These are phyloP conservation scores for Fistulifera pelliculosa DNA, from an alignment of 108 stramenopile genomes.

Conservation along the genomic window DNA sequence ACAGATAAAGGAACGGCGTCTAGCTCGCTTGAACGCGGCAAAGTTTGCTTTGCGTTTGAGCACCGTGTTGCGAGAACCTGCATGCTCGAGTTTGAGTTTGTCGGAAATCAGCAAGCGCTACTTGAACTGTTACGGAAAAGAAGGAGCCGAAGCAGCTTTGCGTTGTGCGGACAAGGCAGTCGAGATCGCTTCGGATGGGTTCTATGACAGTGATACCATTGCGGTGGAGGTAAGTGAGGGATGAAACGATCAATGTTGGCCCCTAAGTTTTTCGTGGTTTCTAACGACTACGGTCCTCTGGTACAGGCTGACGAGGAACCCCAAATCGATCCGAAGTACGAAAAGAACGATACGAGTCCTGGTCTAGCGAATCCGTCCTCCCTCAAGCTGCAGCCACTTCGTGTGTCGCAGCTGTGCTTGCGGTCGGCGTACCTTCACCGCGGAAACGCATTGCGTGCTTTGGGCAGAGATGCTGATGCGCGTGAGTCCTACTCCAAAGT, in stretches of 20 bases:
- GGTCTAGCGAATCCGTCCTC: conserved; percentile 56
- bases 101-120: conserved; percentile 84
- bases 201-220: conserved; percentile 83
- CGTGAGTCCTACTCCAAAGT: conserved; percentile 58
- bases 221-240: conserved; percentile 68
- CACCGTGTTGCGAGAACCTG: conserved; percentile 72
- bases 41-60: conserved; percentile 61
- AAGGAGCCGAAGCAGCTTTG: conserved; percentile 69
- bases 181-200: conserved; percentile 76
- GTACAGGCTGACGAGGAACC: conserved; percentile 62
- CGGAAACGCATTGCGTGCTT: conserved; percentile 78
- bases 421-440: conserved; percentile 77
- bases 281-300: no score
- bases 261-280: not conserved
- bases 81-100: conserved; percentile 76
- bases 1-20: conserved; percentile 41
- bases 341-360: conserved; percentile 82
- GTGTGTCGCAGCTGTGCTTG: conserved; percentile 74
- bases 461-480: conserved; percentile 72
- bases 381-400: conserved; percentile 67
- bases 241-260: not conserved
- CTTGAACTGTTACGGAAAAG: conserved; percentile 58
- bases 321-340: conserved; percentile 57
- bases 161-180: conserved; percentile 81
- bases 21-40: conserved; percentile 63